A percentile compares a stretch with the other conserved stretches of the same genome.
phyloP scores from a whole-genome alignment of 768 basidiomycete species.

The Mycena pura region DNA sequence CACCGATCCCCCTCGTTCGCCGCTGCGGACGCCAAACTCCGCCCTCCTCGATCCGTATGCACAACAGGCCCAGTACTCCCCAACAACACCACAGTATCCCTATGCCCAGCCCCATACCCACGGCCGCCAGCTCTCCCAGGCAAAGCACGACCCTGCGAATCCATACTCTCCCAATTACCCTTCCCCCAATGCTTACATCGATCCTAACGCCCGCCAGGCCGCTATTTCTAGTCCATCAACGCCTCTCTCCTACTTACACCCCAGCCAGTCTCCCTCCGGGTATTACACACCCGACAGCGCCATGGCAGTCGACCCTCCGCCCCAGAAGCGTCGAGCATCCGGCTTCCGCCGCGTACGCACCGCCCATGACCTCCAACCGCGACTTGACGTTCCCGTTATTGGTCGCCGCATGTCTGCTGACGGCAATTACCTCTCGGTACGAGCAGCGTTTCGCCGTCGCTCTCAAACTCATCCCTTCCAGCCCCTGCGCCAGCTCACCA shows the following conservation, averaged over 20 bases:
- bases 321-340: slow-evolving; percentile 68
- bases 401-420: slow-evolving; percentile 81
- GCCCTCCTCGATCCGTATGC: slow-evolving; percentile 74
- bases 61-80: slow-evolving; percentile 70
- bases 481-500: slow-evolving; percentile 78
- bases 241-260: slow-evolving; percentile 70
- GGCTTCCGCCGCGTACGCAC: slow-evolving; percentile 85
- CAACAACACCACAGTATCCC: slow-evolving; percentile 58
- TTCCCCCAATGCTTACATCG: slow-evolving; percentile 55
- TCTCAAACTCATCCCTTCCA: slow-evolving; percentile 29
- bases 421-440: slow-evolving; percentile 83
- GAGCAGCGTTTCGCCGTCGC: no score
- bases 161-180: slow-evolving; percentile 69
- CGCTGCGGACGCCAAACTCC: slow-evolving; percentile 60
- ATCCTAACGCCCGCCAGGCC: slow-evolving; percentile 56
- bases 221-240: slow-evolving; percentile 75
- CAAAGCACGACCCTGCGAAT: slow-evolving; percentile 57
- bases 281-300: slow-evolving; percentile 68
- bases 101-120: slow-evolving; percentile 57
- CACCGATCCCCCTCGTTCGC: slow-evolving; percentile 66
- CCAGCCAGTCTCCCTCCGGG: slow-evolving; percentile 53
- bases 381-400: slow-evolving; percentile 63
- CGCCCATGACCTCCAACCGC: slow-evolving; percentile 78
- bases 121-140: slow-evolving; percentile 62
- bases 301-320: slow-evolving; percentile 74